Base-by-base conservation (phyloP, 345 rosid species). In the Camelina hispida region DNA sequence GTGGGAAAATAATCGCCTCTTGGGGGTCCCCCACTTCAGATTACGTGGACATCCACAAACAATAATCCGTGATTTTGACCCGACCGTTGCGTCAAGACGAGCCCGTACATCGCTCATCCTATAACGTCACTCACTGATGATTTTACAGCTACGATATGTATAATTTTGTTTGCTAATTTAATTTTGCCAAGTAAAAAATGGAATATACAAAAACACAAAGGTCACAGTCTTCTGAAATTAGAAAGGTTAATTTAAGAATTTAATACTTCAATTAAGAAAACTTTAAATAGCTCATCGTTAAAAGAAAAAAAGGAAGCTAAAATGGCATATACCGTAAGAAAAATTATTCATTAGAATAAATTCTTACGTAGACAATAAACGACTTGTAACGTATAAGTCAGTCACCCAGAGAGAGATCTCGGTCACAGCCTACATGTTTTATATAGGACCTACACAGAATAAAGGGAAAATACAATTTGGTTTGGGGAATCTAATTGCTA, bases 21-120 rank as follows among this genome's bases (percentile, higher is more conserved):
- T 3, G 67, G 1, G 62, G 79, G 37, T 34, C 22, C 74, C 74
- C 56, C n/a, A 62, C 42, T 62, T 16, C 9, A 54, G 69, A 69
- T 62, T n/a, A 76, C 79, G 69, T 76, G 70, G 65, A 38, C 43
- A 44, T 32, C 22, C 22, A 69, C 75, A 20, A 62, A 38, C 80
- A 54, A 69, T 54, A 69, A 69, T 76, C 8, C 69, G 70, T 76
- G 80, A 76, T 55, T 56, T 76, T 76, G 80, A 76, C 80, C 32
- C 32, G 74, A 68, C 79, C 70, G 50, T 53, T 76, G 69, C 74
- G 79, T 76, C 65, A 58, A 20, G n/a, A 23, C 30, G 58, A 69
- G 23, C 51, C 8, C 18, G 64, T 57, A 74, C 58, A 23, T 23
- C 30, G 40, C 54, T 59, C 44, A 58, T 57, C 32, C 72, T 57